Evolutionary conservation across 176 grass and related monocot species (phyloP).

Genomic region (Paspalum notatum): DNA sequence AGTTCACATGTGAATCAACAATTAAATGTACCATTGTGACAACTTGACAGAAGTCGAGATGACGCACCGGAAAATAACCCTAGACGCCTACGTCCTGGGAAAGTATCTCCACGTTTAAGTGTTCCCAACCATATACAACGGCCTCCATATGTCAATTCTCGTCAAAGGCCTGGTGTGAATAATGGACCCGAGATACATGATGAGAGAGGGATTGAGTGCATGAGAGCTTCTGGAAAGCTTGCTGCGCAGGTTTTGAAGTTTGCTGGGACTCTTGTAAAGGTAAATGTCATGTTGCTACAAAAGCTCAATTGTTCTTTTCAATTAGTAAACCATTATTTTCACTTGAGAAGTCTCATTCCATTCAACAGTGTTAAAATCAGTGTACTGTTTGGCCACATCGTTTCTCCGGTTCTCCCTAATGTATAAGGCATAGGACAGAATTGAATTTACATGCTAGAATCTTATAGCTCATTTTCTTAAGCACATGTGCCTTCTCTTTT

Average conservation of each 20-base stretch:
- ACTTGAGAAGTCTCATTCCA: background rate
- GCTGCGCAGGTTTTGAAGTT: slow-evolving; percentile 91
- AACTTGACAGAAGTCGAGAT: slow-evolving; percentile 55
- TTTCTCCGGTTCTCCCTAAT: background rate
- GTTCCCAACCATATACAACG: slow-evolving; percentile 78
- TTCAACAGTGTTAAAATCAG: background rate
- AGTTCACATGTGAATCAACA: slow-evolving; percentile 8
- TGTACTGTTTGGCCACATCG: background rate
- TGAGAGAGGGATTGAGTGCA: slow-evolving; percentile 82
- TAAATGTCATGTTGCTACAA: slow-evolving; percentile 55
- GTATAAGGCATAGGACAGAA: slow-evolving; percentile 16
- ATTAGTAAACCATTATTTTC: slow-evolving; percentile 12
- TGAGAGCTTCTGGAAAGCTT: slow-evolving; percentile 89
- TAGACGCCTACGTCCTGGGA: slow-evolving; percentile 70
- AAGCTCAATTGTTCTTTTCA: slow-evolving; percentile 26
- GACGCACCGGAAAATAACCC: slow-evolving; percentile 56
- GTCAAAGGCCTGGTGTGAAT: slow-evolving; percentile 57
- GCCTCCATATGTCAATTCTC: slow-evolving; percentile 79
- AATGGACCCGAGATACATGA: slow-evolving; percentile 81
- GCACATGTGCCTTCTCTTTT: slow-evolving; percentile 1
- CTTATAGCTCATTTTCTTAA: slow-evolving; percentile 21
- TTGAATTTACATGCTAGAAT: slow-evolving; percentile 16
- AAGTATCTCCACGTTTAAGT: slow-evolving; percentile 79
- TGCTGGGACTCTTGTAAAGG: slow-evolving; percentile 84
- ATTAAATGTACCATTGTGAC: background rate